Percentiles rank a stretch among this genome's conserved stretches.
Conservation (phyloP, 805 yeast species). For the Priceomyces carsonii region DNA sequence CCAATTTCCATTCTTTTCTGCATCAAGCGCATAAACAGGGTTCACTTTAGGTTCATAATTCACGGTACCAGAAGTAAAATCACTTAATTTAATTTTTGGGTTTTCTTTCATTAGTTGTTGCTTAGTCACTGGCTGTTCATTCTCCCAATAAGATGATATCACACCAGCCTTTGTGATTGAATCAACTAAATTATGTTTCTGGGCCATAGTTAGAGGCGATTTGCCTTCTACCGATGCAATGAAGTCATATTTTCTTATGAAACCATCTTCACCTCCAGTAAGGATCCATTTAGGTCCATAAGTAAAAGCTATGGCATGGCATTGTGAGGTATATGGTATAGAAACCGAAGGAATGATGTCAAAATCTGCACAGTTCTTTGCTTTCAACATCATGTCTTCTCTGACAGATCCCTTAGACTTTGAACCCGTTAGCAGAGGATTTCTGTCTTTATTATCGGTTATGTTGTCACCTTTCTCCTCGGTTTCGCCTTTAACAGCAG, state of each 20-base stretch:
- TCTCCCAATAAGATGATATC: slow-evolving; percentile 87
- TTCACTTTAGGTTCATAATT: slow-evolving; percentile 63
- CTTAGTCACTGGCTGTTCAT: slow-evolving; percentile 77
- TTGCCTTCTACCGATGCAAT: slow-evolving; percentile 84
- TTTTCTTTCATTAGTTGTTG: slow-evolving; percentile 33
- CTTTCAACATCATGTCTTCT: slow-evolving; percentile 38
- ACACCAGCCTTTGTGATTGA: slow-evolving; percentile 84
- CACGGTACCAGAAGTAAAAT: slow-evolving; percentile 37
- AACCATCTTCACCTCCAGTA: slow-evolving; percentile 96
- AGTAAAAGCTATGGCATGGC: slow-evolving; percentile 75
- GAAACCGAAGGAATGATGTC: slow-evolving; percentile 87
- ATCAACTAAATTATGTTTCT: slow-evolving; percentile 85
- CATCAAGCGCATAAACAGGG: slow-evolving; percentile 88
- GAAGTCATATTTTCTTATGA: slow-evolving; percentile 85
- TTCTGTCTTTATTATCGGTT: slow-evolving; percentile 5
- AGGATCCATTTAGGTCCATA: slow-evolving; percentile 84
- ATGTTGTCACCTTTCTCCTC: no score
- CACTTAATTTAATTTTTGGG: slow-evolving; percentile 37
- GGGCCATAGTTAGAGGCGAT: slow-evolving; percentile 85
- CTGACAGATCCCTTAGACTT: slow-evolving; percentile 9
- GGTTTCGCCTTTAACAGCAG: background rate
- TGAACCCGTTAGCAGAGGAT: slow-evolving; percentile 1
- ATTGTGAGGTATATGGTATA: slow-evolving; percentile 75
- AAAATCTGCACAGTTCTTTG: slow-evolving; percentile 53
- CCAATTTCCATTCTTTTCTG: slow-evolving; percentile 82